Percentiles rank a stretch among this genome's conserved stretches.
These are phyloP conservation scores for Mytilinidion resinicola DNA, from an alignment of 495 filamentous ascomycete genomes.

Conservation along the genomic window DNA sequence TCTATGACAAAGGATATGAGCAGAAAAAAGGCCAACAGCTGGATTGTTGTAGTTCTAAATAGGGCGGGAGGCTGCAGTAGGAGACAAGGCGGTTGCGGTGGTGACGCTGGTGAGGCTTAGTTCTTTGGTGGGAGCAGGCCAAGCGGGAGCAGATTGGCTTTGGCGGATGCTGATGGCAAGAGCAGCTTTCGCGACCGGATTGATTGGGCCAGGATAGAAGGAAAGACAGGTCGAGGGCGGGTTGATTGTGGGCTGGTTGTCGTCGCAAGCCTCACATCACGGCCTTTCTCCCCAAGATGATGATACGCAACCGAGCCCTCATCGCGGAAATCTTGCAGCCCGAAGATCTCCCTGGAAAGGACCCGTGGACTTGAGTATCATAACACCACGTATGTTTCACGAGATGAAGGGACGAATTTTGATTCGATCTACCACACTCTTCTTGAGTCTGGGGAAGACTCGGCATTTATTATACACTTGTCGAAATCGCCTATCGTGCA, in stretches of 20 bases:
- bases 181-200: not conserved
- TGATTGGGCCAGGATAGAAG: not conserved
- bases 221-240: not conserved
- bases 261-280: not conserved
- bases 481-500: too few relatives aligned
- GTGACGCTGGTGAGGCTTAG: not conserved
- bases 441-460: too few relatives aligned
- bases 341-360: too few relatives aligned
- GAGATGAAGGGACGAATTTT: too few relatives aligned
- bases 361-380: too few relatives aligned
- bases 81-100: constrained; percentile 16
- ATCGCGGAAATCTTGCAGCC: too few relatives aligned
- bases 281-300: too few relatives aligned
- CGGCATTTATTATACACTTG: too few relatives aligned
- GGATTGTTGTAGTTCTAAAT: constrained; percentile 10
- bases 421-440: too few relatives aligned
- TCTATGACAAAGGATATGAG: constrained; percentile 15
- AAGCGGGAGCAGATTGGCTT: not conserved
- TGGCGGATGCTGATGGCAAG: not conserved
- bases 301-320: too few relatives aligned
- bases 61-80: constrained; percentile 20
- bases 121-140: not conserved
- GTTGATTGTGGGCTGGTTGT: not conserved
- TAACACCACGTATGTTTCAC: too few relatives aligned
- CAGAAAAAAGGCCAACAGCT: constrained; percentile 4